Percentiles rank a stretch among this genome's conserved stretches.
Evolutionary conservation across 176 grass and related monocot species (phyloP).

Genomic region (Carex cristatella): DNA sequence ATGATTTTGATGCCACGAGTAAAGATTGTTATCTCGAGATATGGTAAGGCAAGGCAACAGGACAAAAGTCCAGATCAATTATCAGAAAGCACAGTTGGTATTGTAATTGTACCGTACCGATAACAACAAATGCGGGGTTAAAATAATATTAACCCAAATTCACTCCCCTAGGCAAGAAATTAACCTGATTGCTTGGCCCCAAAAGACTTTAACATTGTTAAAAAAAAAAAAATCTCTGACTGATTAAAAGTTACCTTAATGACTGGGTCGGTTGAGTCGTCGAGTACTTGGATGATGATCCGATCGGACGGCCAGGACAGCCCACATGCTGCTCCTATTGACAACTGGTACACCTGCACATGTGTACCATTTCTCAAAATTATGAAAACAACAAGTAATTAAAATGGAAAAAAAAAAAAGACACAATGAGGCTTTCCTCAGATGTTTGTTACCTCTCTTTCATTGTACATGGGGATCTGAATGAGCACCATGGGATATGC

Average conservation of each 20-base stretch:
- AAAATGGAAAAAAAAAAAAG: neutral
- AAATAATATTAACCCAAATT: conserved; percentile 7
- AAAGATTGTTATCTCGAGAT: neutral
- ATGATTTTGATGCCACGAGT: conserved; percentile 14
- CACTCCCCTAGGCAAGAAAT: neutral
- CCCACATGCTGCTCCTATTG: conserved; percentile 62
- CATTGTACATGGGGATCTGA: conserved; percentile 96
- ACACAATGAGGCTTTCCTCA: neutral
- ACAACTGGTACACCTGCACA: conserved; percentile 55
- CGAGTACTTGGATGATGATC: conserved; percentile 73
- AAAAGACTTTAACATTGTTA: neutral
- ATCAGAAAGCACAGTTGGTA: neutral
- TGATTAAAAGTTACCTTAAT: conserved; percentile 41
- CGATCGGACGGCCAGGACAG: conserved; percentile 60
- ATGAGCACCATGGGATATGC: conserved; percentile 75
- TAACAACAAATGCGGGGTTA: neutral
- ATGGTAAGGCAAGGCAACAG: neutral
- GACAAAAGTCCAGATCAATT: conserved; percentile 22
- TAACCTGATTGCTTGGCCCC: neutral
- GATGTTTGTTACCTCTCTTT: conserved; percentile 53
- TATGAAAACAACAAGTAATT: neutral
- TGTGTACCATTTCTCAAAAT: neutral
- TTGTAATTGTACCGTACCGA: neutral
- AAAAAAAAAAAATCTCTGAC: neutral
- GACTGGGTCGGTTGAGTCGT: conserved; percentile 64